Evolutionary conservation across 192 early-diverging fungal genomes (phyloP), one percentile per base, ranked within the genome.

Genomic region (Diversispora epigaea): DNA sequence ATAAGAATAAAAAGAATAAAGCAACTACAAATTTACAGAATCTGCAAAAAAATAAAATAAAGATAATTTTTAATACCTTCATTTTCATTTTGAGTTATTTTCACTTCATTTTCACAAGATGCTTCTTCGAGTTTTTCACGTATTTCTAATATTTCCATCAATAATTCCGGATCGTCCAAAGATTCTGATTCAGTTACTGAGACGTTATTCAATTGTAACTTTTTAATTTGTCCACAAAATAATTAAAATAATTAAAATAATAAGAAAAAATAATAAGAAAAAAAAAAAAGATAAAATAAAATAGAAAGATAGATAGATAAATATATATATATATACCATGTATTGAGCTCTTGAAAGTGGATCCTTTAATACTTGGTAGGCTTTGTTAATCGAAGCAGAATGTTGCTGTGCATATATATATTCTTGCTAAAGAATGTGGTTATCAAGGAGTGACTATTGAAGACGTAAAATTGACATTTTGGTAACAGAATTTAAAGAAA

Each of bases 381-480:
- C 95, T 74, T 95, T 93, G 86, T 97, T 97, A 56, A 93, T 87
- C 73, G 91, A 88, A 3, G 92, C 86, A 0, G 94, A 95, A 68
- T 93, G 93, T 40, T 79, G 77, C 39, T 91, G 88, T 21, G 91
- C 90, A 67, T 87, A 85, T 5, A 77, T 45, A 64, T 87, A 82
- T 73, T 93, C 91, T 63, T 85, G 78, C 90, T 90, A 82, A 66
- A 46, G 17, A 63, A 50, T 17, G 3, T 11, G 19, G 8, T 57
- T 22, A 9, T 22, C 21, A 50, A 25, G 19, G 11, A n/a, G 71
- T 58, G n/a, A 40, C 40, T 21, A 49, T 61, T 50, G 32, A 64
- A 14, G 43, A 64, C 39, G 15, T 11, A 39, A 45, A 44, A 32
- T 46, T 14, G 39, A 39, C n/a, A 62, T 62, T n/a, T 17, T 44